phyloP scores from a whole-genome alignment of 1,284 basidiomycete genomes.

The Fomitopsis schrenkii region DNA sequence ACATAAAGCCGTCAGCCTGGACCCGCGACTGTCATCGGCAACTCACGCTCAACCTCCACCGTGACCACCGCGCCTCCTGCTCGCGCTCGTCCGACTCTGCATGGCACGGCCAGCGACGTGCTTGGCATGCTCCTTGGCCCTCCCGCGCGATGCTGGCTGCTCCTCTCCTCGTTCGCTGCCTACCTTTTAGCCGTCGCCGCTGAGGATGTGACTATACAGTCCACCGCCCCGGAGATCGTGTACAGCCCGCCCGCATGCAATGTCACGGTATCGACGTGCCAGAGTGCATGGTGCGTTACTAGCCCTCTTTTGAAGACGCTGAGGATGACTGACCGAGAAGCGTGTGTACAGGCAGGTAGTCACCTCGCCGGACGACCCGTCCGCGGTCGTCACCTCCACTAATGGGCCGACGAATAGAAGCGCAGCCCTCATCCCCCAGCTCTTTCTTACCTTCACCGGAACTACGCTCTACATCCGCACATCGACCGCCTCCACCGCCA shows the following conservation, averaged over 20 bases:
- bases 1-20: not conserved
- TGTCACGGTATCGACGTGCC: constrained; percentile 15
- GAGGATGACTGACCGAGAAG: too few species aligned
- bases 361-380: constrained; percentile 16
- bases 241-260: constrained; percentile 27
- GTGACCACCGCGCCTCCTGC: not conserved
- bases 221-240: constrained; percentile 24
- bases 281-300: constrained; percentile 25
- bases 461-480: constrained; percentile 22
- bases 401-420: constrained; percentile 19
- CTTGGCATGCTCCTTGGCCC: constrained; percentile 6
- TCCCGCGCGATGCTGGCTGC: constrained; percentile 6
- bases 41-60: not conserved
- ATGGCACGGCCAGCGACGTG: not conserved
- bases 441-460: constrained; percentile 27
- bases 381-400: constrained; percentile 26
- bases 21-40: not conserved
- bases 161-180: constrained; percentile 5
- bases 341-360: constrained; percentile 21
- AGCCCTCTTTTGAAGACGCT: not conserved
- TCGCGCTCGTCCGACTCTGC: not conserved
- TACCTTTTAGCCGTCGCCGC: constrained; percentile 2
- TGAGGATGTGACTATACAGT: constrained; percentile 22
- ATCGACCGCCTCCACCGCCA: constrained; percentile 23
- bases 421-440: constrained; percentile 24